Evolutionary conservation across 1,284 basidiomycete species (phyloP).

Genomic region (Stygiomarasmius scandens): DNA sequence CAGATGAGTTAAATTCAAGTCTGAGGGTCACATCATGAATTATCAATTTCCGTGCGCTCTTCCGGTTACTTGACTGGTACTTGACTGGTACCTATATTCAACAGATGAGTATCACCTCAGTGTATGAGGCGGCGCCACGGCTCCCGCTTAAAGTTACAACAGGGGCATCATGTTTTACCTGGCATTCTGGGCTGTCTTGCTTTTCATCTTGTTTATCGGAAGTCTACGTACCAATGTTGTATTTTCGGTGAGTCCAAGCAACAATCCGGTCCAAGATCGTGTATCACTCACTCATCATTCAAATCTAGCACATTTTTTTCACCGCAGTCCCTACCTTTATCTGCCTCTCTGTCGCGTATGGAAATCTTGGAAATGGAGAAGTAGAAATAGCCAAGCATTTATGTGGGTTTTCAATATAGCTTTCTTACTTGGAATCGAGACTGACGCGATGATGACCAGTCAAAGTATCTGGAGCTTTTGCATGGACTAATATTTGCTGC

Average conservation of each 20-base stretch:
- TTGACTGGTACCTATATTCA: too few relatives aligned
- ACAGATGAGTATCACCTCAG: too few relatives aligned
- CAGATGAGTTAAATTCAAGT: too few relatives aligned
- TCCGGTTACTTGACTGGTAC: too few relatives aligned
- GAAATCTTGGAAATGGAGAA: slow-evolving; percentile 17
- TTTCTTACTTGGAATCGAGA: not conserved
- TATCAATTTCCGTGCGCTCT: too few relatives aligned
- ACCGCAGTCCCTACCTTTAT: slow-evolving; percentile 17
- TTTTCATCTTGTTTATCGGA: slow-evolving; percentile 17
- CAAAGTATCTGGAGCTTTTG: slow-evolving; percentile 21
- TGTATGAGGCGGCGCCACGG: too few relatives aligned
- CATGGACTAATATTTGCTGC: slow-evolving; percentile 16
- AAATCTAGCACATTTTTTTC: slow-evolving; percentile 19
- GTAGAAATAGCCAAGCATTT: slow-evolving; percentile 4
- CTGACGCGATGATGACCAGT: slow-evolving; percentile 10
- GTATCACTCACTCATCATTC: not conserved
- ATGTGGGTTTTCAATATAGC: slow-evolving; percentile 9
- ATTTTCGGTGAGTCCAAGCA: slow-evolving; percentile 16
- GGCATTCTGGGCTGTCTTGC: slow-evolving; percentile 20
- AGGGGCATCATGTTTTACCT: slow-evolving; percentile 24
- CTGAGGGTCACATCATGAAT: too few relatives aligned
- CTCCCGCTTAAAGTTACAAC: too few relatives aligned
- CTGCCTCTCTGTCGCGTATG: slow-evolving; percentile 18
- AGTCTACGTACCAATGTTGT: slow-evolving; percentile 21
- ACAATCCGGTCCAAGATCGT: not conserved